These are phyloP conservation scores for Suillus subaureus DNA, from an alignment of 768 basidiomycete species.

Conservation along the genomic window DNA sequence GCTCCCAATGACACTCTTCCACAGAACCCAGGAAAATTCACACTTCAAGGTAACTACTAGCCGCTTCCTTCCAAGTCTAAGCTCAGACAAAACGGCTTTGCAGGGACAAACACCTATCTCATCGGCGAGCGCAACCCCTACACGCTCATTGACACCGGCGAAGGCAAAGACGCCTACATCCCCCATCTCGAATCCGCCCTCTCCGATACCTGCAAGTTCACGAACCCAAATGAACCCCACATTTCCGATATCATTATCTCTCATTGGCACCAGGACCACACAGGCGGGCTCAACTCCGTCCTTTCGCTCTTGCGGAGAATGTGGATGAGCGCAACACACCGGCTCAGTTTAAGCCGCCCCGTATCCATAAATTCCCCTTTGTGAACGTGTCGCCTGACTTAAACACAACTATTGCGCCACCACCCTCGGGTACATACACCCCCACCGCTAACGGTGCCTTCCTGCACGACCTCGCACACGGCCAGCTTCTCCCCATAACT, in stretches of 20 bases:
- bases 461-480: constrained; percentile 62
- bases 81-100: neutral
- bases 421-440: constrained; percentile 44
- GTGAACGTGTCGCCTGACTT: constrained; percentile 32
- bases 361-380: constrained; percentile 73
- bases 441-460: constrained; percentile 43
- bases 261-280: constrained; percentile 90
- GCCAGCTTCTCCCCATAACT: constrained; percentile 49
- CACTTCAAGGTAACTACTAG: constrained; percentile 66
- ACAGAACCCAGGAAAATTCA: constrained; percentile 88
- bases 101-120: constrained; percentile 93
- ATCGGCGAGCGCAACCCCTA: constrained; percentile 71
- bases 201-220: constrained; percentile 35
- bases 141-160: constrained; percentile 82
- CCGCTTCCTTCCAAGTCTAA: neutral
- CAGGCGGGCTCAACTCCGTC: constrained; percentile 73
- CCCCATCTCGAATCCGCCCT: constrained; percentile 66
- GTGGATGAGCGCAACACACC: constrained; percentile 56
- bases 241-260: constrained; percentile 91
- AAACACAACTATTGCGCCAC: constrained; percentile 44
- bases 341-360: constrained; percentile 61
- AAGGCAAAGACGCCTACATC: constrained; percentile 70
- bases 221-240: constrained; percentile 47
- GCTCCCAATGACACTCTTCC: neutral
- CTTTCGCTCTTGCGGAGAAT: constrained; percentile 62